A percentile compares a stretch with the other conserved stretches of the same genome.
These are phyloP conservation scores for Crithidia thermophila DNA, from an alignment of 208 protist genomes.

Conservation along the genomic window DNA sequence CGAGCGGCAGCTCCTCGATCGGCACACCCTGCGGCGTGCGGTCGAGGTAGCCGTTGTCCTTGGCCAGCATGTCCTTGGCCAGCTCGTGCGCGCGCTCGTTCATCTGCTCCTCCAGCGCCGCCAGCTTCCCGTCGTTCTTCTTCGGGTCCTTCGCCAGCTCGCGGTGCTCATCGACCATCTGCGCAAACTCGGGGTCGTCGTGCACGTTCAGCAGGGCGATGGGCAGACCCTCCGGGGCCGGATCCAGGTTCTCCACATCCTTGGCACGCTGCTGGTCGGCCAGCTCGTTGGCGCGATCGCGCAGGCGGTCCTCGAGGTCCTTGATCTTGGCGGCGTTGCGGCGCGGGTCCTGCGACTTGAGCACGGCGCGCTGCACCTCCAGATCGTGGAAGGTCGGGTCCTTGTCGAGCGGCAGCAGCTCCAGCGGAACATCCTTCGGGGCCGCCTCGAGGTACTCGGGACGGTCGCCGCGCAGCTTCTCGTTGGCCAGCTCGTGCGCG, in stretches of 20 bases:
- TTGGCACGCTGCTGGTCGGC: constrained; percentile 60
- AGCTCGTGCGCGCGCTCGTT: constrained; percentile 68
- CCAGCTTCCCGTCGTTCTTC: constrained; percentile 44
- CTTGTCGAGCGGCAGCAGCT: constrained; percentile 63
- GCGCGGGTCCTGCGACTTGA: constrained; percentile 61
- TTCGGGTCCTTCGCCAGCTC: constrained; percentile 46
- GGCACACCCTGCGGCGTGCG: constrained; percentile 62
- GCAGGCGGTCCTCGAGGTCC: constrained; percentile 64
- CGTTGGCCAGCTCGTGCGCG: constrained; percentile 62
- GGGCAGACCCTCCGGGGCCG: constrained; percentile 63
- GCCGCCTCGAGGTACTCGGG: constrained; percentile 51
- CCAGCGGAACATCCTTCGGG: constrained; percentile 65
- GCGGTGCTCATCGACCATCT: constrained; percentile 61
- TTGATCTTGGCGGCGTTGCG: constrained; percentile 71
- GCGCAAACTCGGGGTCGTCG: constrained; percentile 54
- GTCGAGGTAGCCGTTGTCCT: constrained; percentile 67
- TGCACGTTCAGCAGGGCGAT: constrained; percentile 55
- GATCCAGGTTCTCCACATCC: constrained; percentile 63
- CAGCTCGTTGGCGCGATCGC: constrained; percentile 64
- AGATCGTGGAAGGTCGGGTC: constrained; percentile 62
- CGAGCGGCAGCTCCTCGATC: constrained; percentile 57
- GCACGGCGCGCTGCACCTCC: constrained; percentile 62
- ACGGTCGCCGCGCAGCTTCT: constrained; percentile 56
- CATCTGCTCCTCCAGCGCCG: constrained; percentile 60
- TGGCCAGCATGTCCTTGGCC: constrained; percentile 45